Evolutionary conservation across 495 filamentous ascomycete genomes (phyloP).

Genomic region (Lasiosphaeria hispida): DNA sequence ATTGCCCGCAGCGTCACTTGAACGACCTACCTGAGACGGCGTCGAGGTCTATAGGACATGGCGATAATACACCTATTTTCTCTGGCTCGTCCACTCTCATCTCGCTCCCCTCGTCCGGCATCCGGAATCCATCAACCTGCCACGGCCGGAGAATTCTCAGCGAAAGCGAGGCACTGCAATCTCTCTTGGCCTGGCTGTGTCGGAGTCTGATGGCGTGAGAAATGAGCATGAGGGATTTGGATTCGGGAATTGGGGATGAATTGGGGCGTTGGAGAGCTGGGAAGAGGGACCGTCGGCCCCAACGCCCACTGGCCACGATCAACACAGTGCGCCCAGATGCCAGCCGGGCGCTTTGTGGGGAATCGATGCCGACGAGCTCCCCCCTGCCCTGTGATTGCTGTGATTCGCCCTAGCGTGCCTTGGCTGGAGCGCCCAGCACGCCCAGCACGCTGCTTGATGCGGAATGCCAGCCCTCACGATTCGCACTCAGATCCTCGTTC

Average conservation of each 20-base stretch:
- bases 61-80: constrained; percentile 1
- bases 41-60: neutral
- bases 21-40: constrained; percentile 4
- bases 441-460: neutral
- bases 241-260: constrained; percentile 3
- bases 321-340: constrained; percentile 3
- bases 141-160: no score
- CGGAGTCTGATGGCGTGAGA: neutral
- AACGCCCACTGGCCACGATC: constrained; percentile 6
- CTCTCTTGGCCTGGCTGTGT: no score
- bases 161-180: no score
- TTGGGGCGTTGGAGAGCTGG: constrained; percentile 16
- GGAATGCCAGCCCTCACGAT: constrained; percentile 2
- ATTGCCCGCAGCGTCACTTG: constrained; percentile 17
- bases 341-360: constrained; percentile 20
- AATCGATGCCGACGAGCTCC: neutral
- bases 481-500: constrained; percentile 9
- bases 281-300: constrained; percentile 34
- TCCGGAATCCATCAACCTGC: no score
- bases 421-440: neutral
- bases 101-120: neutral
- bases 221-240: constrained; percentile 1
- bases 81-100: constrained; percentile 5
- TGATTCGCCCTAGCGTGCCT: neutral
- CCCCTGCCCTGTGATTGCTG: constrained; percentile 8